Evolutionary conservation across 345 rosid genomes (phyloP), one percentile per base, ranked within the genome.

Genomic region (Eutrema japonicum): DNA sequence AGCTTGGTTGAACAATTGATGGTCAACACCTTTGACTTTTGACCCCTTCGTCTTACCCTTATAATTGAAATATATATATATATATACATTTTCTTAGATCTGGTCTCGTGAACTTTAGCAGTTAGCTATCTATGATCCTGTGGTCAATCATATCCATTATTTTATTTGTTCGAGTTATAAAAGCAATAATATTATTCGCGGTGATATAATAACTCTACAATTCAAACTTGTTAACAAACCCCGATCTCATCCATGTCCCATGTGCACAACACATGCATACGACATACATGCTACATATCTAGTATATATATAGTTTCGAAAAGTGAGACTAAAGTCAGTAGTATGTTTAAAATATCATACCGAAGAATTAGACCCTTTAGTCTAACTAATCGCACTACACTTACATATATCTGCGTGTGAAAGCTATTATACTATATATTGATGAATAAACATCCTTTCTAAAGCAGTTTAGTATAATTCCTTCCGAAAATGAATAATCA

Each of bases 101-200:
- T 68, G 70, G 64, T 68, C 79, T 68, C 74, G 73, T 75, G 69
- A 75, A 68, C 75, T 76, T 68, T 62, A 76, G 75, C 60, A 76
- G 75, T 53, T 76, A 69, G 64, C 63, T 67, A 58, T 55, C 73
- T 75, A 68, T 69, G 43, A 62, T 62, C 33, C 52, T 70, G 11
- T 35, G 45, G 70, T 76, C 75, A 76, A 69, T 70, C 70, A 36
- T 54, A 16, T 64, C 12, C 29, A 69, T 45, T 75, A 62, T 2
- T 52, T 76, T 54, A 61, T 53, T 53, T 47, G 7, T 26, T 67
- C 14, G 22, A 57, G 47, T 26, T 68, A 61, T 51, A 27, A 52
- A 59, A 58, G 16, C 32, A 68, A 30, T 50, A n/a, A 4, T 53
- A 51, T 66, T 30, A 48, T 48, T 32, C 40, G 37, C 38, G n/a